A percentile compares a stretch with the other conserved stretches of the same genome.
phyloP scores from a whole-genome alignment of 202 grass and related monocot genomes.

The Setaria viridis region DNA sequence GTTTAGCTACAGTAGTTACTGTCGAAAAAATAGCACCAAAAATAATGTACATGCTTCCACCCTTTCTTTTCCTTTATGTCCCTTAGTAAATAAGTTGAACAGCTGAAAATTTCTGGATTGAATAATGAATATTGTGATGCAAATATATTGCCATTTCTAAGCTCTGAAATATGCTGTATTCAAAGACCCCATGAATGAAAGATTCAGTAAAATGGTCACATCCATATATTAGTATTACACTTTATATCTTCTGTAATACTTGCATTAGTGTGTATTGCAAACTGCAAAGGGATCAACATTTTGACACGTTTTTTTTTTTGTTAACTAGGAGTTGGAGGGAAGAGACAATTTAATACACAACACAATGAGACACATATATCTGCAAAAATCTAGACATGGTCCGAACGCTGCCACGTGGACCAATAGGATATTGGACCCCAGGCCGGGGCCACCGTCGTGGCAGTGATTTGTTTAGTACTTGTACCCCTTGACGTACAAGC shows the following conservation, averaged over 20 bases:
- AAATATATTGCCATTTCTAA: background rate
- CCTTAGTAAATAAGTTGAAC: slow-evolving; percentile 35
- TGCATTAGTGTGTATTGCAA: slow-evolving; percentile 24
- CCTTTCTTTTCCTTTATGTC: background rate
- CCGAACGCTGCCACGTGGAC: background rate
- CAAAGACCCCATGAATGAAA: background rate
- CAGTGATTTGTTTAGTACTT: slow-evolving; percentile 62
- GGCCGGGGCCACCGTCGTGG: background rate
- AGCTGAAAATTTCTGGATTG: background rate
- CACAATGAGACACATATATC: slow-evolving; percentile 23
- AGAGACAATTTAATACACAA: slow-evolving; percentile 19
- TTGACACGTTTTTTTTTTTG: background rate
- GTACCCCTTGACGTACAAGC: slow-evolving; percentile 86
- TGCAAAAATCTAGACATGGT: slow-evolving; percentile 36
- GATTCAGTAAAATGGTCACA: slow-evolving; percentile 7
- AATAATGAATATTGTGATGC: slow-evolving; percentile 8
- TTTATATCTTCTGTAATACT: slow-evolving; percentile 29
- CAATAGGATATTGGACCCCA: background rate
- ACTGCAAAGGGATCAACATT: slow-evolving; percentile 40
- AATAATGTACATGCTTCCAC: slow-evolving; percentile 41
- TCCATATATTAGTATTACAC: slow-evolving; percentile 1
- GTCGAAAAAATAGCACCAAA: background rate
- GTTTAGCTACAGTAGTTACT: background rate
- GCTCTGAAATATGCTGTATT: background rate
- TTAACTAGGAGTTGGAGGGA: slow-evolving; percentile 21